Conservation (phyloP, 345 rosid genomes). For the Linum trigynum region DNA sequence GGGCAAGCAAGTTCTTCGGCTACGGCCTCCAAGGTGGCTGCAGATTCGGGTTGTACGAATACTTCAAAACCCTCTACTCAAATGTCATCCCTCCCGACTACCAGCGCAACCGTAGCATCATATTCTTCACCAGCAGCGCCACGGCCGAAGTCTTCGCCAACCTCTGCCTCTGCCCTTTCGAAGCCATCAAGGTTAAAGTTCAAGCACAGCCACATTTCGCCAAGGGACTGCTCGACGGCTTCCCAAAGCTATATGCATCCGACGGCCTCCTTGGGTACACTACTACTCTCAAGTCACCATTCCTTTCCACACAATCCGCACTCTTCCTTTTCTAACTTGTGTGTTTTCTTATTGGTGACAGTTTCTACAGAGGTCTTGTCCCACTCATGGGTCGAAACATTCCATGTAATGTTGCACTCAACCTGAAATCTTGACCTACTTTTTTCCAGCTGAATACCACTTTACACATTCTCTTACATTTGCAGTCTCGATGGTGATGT, state of each 20-base stretch:
- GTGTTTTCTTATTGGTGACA: constrained; percentile 21
- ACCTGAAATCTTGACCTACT: not conserved
- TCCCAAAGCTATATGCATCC: constrained; percentile 40
- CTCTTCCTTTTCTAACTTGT: not conserved
- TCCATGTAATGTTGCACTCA: constrained; percentile 31
- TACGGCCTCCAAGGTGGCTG: constrained; percentile 63
- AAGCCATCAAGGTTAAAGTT: constrained; percentile 51
- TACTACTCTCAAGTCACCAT: not conserved
- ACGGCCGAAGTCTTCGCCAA: constrained; percentile 56
- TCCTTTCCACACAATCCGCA: not conserved
- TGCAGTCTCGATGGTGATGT: constrained; percentile 62
- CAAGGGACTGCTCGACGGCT: constrained; percentile 50
- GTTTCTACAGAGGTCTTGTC: constrained; percentile 39
- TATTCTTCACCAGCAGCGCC: constrained; percentile 58
- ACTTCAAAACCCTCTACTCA: constrained; percentile 48
- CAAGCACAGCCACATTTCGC: constrained; percentile 54
- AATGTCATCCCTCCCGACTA: constrained; percentile 22
- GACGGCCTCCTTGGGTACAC: constrained; percentile 49
- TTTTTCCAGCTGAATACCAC: not conserved
- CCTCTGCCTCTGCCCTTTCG: constrained; percentile 52
- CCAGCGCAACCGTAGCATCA: constrained; percentile 29
- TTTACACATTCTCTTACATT: not conserved
- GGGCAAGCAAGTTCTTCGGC: constrained; percentile 50
- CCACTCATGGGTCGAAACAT: constrained; percentile 42
- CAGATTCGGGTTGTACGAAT: constrained; percentile 47